These are phyloP conservation scores for Aspergillus pseudonomiae DNA, from an alignment of 2,329 filamentous ascomycete species.

Conservation along the genomic window DNA sequence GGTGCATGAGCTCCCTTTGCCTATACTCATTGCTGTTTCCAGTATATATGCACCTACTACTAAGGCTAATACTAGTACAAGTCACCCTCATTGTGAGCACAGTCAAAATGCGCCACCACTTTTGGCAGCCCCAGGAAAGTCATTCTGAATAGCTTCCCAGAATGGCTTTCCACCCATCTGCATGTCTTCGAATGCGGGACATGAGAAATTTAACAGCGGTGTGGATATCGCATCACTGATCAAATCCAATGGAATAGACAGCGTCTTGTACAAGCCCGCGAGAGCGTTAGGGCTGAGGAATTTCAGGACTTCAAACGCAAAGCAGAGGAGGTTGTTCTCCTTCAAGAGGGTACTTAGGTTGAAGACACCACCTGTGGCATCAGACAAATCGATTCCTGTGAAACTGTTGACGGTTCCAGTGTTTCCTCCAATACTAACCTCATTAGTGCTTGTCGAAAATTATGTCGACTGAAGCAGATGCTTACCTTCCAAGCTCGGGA, in stretches of 20 bases:
- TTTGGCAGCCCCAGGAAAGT: slow-evolving; percentile 33
- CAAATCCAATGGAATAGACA: slow-evolving; percentile 32
- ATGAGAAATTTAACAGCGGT: slow-evolving; percentile 33
- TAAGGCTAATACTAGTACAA: too few species aligned
- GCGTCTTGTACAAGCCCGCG: slow-evolving; percentile 30
- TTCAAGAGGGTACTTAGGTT: slow-evolving; percentile 40
- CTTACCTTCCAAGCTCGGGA: slow-evolving; percentile 43
- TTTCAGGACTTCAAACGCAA: slow-evolving; percentile 40
- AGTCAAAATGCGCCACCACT: slow-evolving; percentile 21
- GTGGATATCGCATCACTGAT: slow-evolving; percentile 32
- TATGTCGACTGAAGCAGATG: not conserved
- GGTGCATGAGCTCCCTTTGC: not conserved
- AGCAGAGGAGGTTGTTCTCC: slow-evolving; percentile 46
- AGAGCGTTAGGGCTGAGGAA: slow-evolving; percentile 37
- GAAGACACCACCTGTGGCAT: slow-evolving; percentile 49
- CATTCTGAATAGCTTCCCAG: slow-evolving; percentile 32
- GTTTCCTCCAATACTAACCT: slow-evolving; percentile 54
- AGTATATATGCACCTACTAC: not conserved
- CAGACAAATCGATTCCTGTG: slow-evolving; percentile 47
- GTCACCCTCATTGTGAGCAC: not conserved
- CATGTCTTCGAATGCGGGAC: slow-evolving; percentile 37
- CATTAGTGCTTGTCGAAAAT: not conserved
- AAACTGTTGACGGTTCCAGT: slow-evolving; percentile 56
- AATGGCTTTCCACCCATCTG: slow-evolving; percentile 34
- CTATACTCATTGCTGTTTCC: not conserved